Evolutionary conservation across 345 rosid species (phyloP), one percentile per base, ranked within the genome.

Genomic region (Salix udensis): DNA sequence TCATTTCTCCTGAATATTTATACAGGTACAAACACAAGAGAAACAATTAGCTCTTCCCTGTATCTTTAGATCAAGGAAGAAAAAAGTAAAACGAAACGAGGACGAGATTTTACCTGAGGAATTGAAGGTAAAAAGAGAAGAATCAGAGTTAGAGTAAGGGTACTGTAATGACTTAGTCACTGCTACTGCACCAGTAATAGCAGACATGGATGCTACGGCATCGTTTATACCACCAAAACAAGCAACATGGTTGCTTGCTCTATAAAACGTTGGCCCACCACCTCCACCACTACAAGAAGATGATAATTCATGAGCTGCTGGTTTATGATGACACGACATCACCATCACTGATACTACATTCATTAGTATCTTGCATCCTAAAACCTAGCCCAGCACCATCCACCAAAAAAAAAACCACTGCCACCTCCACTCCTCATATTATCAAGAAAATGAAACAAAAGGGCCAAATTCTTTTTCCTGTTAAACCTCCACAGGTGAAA

Each of bases 301-400:
- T 6, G 83, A 39, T 28, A 76, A 66, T 60, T 5, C 74, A 64
- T 36, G 79, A 21, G 77, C 44, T 13, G n/a, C 14, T 2, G 40
- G 76, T 75, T 65, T 71, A 85, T 70, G 71, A 48, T 70, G 77
- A 76, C 70, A 73, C 3, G 86, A 84, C 72, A 78, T 71, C 70
- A 75, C 67, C 86, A 81, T 82, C 73, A 79, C 31, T 52, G 44
- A 19, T 4, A 61, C 36, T 75, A 30, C 61, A 70, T 44, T 42
- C 64, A 13, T 75, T 53, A 23, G 36, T 39, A n/a, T 68, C 65
- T 76, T 86, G 79, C 85, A 85, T 82, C 77, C 83, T 83, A 83
- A 81, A 85, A 81, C 84, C 88, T 50, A 83, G 80, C 83, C 86
- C 91, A 86, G 73, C 74, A 69, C 75, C 88, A 52, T 74, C 85